Conservation (phyloP, 805 yeast genomes). For the Schwanniomyces polymorphus region DNA sequence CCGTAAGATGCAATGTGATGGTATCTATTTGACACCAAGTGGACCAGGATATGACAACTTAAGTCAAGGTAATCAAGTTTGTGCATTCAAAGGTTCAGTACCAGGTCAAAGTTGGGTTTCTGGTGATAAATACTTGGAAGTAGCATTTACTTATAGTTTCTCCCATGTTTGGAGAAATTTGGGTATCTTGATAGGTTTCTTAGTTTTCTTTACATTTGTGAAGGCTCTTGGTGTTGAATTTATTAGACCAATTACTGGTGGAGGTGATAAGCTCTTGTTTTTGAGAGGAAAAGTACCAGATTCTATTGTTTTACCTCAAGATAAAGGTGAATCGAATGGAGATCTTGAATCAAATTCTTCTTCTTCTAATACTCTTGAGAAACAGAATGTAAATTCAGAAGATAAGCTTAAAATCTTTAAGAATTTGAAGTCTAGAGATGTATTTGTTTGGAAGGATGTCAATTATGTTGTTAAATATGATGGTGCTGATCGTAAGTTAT, state of each 20-base stretch:
- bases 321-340: too few species aligned
- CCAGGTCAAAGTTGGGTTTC: slow-evolving; percentile 19
- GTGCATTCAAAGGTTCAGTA: slow-evolving; percentile 21
- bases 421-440: slow-evolving; percentile 16
- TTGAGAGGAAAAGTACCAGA: background rate
- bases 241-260: background rate
- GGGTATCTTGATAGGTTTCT: slow-evolving; percentile 61
- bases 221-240: background rate
- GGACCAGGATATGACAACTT: slow-evolving; percentile 29
- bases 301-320: too few species aligned
- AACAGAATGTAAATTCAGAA: slow-evolving; percentile 19
- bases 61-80: slow-evolving; percentile 12
- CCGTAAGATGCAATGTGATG: slow-evolving; percentile 46
- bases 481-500: slow-evolving; percentile 46
- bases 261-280: background rate
- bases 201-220: slow-evolving; percentile 29
- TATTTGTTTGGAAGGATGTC: slow-evolving; percentile 78
- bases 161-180: slow-evolving; percentile 62
- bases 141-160: slow-evolving; percentile 44
- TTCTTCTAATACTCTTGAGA: slow-evolving; percentile 16
- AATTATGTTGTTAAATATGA: slow-evolving; percentile 58
- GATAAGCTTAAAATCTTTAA: slow-evolving; percentile 15
- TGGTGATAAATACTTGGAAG: slow-evolving; percentile 30
- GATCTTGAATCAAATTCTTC: background rate
- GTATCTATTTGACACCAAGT: slow-evolving; percentile 40